Evolutionary conservation across 208 protist species (phyloP), one percentile per base, ranked within the genome.

Genomic region (Trypanosomatidae sp.): DNA sequence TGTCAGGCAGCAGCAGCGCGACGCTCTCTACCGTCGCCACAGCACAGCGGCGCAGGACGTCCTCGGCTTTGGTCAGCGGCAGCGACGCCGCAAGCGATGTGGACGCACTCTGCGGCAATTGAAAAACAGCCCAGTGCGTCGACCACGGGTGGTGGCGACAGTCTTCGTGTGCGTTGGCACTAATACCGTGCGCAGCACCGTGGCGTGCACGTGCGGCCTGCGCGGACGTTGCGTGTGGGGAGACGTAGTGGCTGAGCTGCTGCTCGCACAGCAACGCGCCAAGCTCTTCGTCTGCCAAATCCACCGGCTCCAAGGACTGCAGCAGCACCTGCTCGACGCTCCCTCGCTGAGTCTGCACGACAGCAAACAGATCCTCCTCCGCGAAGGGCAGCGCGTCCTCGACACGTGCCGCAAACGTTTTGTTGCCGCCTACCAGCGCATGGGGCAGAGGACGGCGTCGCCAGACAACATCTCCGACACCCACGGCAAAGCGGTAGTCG

Each of bases 401-500:
- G 10, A 9, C 52, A n/a, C n/a, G n/a, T n/a, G n/a, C n/a, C n/a
- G n/a, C n/a, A n/a, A n/a, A n/a, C 30, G 10, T 44, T n/a, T 43
- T 58, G 69, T 43, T 2, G 58, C 19, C 52, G 44, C 44, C 13
- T 5, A 43, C 41, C 13, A 10, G 17, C 12, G 44, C 28, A n/a
- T 5, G 13, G 22, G 44, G 44, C 15, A 39, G 67, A 3, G 76
- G 80, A 1, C 83, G 87, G 13, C 82, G 85, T 19, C 89, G 87
- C 91, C 91, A 96, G 7, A 96, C 91, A 68, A 96, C 75, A 47
- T 96, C 91, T 30, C 91, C 89, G 1, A 82, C 73, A 19, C 69
- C 74, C 19, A 96, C 70, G 25, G 89, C 85, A 66, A 85, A 88
- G 13, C 91, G 91, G 70, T 96, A 96, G 47, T 96, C 89, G 3